Evolutionary conservation across 306 rosid genomes (phyloP), one percentile per base, ranked within the genome.

Genomic region (Carpinus fangiana): DNA sequence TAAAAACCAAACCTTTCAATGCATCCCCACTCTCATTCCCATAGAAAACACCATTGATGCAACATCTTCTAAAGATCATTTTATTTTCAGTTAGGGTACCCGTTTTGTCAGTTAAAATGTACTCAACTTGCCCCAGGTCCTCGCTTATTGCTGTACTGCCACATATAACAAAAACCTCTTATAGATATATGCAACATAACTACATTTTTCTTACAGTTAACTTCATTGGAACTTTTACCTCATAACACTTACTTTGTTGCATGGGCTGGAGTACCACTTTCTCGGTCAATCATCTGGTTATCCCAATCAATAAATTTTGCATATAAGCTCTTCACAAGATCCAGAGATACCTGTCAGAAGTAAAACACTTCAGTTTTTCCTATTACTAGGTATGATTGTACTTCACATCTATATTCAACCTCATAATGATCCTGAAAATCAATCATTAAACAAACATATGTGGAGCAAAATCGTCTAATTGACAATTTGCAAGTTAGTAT

Each of bases 301-400:
- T 95, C 99, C 99, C 99, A 95, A 85, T 95, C 99, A 84, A 95
- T 95, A 83, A 95, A 95, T 82, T 95, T 95, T 73, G 99, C 99
- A 70, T 95, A 95, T 79, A 95, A 82, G 85, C 99, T 88, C 92
- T 95, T 95, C 82, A 95, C 93, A 81, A 95, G 88, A 83, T 95
- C 99, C 38, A 95, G 93, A 79, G 99, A 95, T 78, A 95, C 99
- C 99, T 95, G 86, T 73, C 81, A 83, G 81, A 84, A 48, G 83
- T 60, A 80, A 80, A 71, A 55, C 61, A 53, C 62, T 79, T 72
- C 84, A 75, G 67, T 36, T 69, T 21, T 70, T 73, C 80, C 76
- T 76, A 76, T 70, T 59, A 38, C 76, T 36, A 78, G 79, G 45
- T 79, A 72, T 28, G 21, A 57, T 76, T 59, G 43, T 55, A 31